These are phyloP conservation scores for Paramecium sexaurelia DNA, from an alignment of 73 alveolate species.

Conservation along the genomic window DNA sequence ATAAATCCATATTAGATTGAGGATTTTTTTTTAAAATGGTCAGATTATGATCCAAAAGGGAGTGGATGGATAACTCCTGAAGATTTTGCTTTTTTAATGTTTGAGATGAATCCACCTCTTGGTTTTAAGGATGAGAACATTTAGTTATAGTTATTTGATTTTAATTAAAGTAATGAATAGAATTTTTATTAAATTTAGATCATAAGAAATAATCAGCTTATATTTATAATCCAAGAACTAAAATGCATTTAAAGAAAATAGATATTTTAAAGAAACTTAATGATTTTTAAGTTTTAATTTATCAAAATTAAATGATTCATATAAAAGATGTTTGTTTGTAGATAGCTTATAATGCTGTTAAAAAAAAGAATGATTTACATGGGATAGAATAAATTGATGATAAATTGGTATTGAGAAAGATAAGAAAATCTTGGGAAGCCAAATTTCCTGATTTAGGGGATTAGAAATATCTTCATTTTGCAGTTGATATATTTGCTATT, in stretches of 20 bases:
- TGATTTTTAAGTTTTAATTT: not conserved
- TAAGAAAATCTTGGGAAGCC: conserved; percentile 41
- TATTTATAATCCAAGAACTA: not conserved
- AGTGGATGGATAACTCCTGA: conserved; percentile 63
- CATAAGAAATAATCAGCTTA: not conserved
- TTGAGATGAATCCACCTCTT: conserved; percentile 58
- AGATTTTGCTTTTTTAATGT: conserved; percentile 63
- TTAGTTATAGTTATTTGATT: not conserved
- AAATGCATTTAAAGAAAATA: not conserved
- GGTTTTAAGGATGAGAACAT: conserved; percentile 60
- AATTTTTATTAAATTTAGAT: not conserved
- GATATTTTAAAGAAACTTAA: conserved; percentile 21
- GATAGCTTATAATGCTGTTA: conserved; percentile 32
- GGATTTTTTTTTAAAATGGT: conserved; percentile 54
- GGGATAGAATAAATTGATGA: conserved; percentile 34
- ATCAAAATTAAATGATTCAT: conserved; percentile 40
- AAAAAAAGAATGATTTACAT: not conserved
- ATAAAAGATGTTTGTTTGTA: conserved; percentile 56
- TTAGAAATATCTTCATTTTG: not conserved
- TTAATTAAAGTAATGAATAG: not conserved
- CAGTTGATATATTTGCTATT: conserved; percentile 22
- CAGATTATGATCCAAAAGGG: conserved; percentile 65
- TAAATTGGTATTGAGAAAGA: conserved; percentile 10
- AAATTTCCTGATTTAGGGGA: conserved; percentile 18
- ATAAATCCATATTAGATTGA: conserved; percentile 30